Evolutionary conservation across 306 rosid species (phyloP), one percentile per base, ranked within the genome.

Genomic region (Arachis hypogaea): DNA sequence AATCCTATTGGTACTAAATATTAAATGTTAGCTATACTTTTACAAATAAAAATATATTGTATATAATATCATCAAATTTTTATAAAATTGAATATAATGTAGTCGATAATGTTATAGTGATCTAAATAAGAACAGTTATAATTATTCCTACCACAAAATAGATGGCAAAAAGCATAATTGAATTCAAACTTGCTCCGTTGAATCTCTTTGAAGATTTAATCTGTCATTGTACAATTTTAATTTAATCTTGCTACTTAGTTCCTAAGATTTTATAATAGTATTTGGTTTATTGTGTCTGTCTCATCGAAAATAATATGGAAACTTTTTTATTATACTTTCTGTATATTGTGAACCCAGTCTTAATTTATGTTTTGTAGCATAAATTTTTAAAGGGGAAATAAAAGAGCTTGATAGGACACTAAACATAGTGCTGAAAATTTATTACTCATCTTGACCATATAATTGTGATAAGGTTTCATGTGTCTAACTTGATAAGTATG

Each of bases 151-250:
- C 28, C 28, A 22, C 28, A 22, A 22, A 22, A 22, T 1, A 22
- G 28, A 22, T 22, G 28, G 28, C 28, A 22, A 1, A 18, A 22
- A 1, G 28, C 1, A 1, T 22, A 22, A 22, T 22, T 22, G 1
- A 22, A 22, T 22, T 22, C 1, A 1, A 22, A 22, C 28, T 22
- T 22, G 28, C 28, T 49, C 63, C 56, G 74, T 47, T 82, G 80
- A 73, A 77, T 77, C 69, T 44, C 72, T 61, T 67, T 22, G 72
- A 77, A 66, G n/a, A 63, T 66, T 45, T 59, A 6, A 18, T 7
- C 10, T 46, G 43, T 51, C 69, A 76, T 61, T 66, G n/a, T 28
- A 40, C 55, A 11, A 45, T 22, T 60, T 62, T 67, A 64, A 54
- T 60, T 81, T 56, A 30, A 47, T 52, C 63, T 64, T 81, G 16